Conservation (phyloP, 805 yeast genomes). For the Starmerella vaccinii region DNA sequence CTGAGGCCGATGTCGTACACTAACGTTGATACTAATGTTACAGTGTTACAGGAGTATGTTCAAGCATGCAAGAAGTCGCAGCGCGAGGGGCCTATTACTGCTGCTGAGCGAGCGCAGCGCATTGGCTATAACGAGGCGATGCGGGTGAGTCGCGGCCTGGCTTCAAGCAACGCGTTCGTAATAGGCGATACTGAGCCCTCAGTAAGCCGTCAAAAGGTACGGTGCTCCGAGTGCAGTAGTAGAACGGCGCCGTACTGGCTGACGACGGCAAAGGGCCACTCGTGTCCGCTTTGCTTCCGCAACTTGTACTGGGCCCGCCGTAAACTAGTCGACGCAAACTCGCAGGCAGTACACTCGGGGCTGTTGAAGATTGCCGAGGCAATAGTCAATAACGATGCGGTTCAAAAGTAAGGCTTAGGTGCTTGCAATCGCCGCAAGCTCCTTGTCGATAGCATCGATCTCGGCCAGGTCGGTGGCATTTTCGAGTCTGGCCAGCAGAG, state of each 20-base stretch:
- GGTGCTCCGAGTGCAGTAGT: not conserved
- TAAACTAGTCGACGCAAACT: not conserved
- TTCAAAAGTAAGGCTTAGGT: not conserved
- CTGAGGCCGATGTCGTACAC: constrained; percentile 25
- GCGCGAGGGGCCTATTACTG: constrained; percentile 1
- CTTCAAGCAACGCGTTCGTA: not conserved
- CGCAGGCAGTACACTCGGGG: not conserved
- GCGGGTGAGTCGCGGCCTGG: not conserved
- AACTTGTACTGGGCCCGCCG: not conserved
- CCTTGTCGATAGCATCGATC: constrained; percentile 56
- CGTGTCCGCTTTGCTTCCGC: not conserved
- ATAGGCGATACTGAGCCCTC: not conserved
- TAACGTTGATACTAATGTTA: constrained; percentile 21
- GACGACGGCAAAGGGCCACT: not conserved
- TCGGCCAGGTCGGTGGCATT: constrained; percentile 64
- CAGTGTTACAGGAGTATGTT: constrained; percentile 29
- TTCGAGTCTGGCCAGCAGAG: constrained; percentile 35
- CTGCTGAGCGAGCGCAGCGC: not conserved
- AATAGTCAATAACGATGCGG: not conserved
- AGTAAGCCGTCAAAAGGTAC: not conserved
- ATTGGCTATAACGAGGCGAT: not conserved
- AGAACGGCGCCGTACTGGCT: not conserved
- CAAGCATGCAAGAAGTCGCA: constrained; percentile 23
- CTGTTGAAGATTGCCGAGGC: not conserved
- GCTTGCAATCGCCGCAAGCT: constrained; percentile 30